Conservation (phyloP, 1,139 yeast species). For the Kurtzmaniella natalensis region DNA sequence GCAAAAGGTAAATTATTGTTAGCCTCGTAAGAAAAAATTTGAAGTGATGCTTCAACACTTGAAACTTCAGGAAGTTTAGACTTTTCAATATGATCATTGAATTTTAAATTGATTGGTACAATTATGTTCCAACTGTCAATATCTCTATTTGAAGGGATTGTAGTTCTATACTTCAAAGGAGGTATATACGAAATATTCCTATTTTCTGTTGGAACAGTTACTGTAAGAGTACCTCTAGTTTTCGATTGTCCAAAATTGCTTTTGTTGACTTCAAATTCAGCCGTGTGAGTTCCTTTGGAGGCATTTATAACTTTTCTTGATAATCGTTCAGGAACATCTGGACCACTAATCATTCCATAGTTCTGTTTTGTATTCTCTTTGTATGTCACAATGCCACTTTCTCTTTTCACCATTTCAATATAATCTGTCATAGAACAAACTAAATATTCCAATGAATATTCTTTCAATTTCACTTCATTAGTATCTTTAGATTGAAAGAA, state of each 20-base stretch:
- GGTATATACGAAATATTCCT: constrained; percentile 29
- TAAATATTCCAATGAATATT: constrained; percentile 16
- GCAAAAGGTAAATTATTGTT: constrained; percentile 37
- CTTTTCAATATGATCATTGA: constrained; percentile 10
- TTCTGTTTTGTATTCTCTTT: neutral
- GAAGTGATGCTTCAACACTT: constrained; percentile 25
- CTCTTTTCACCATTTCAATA: neutral
- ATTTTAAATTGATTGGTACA: constrained; percentile 25
- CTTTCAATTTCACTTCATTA: no score
- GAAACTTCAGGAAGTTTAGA: constrained; percentile 26
- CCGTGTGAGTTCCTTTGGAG: neutral
- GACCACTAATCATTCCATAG: no score
- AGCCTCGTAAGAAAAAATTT: constrained; percentile 29
- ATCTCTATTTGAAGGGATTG: constrained; percentile 5
- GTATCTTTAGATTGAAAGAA: constrained; percentile 11
- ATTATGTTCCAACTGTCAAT: constrained; percentile 23
- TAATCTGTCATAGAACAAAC: neutral
- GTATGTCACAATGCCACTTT: neutral
- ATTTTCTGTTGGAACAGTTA: constrained; percentile 24
- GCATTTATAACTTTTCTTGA: neutral
- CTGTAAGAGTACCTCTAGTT: constrained; percentile 9
- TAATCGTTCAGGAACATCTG: no score
- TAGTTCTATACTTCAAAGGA: constrained; percentile 21
- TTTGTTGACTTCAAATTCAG: neutral
- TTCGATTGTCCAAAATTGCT: neutral